phyloP scores from a whole-genome alignment of 1,284 basidiomycete genomes.

The Malassezia equina region DNA sequence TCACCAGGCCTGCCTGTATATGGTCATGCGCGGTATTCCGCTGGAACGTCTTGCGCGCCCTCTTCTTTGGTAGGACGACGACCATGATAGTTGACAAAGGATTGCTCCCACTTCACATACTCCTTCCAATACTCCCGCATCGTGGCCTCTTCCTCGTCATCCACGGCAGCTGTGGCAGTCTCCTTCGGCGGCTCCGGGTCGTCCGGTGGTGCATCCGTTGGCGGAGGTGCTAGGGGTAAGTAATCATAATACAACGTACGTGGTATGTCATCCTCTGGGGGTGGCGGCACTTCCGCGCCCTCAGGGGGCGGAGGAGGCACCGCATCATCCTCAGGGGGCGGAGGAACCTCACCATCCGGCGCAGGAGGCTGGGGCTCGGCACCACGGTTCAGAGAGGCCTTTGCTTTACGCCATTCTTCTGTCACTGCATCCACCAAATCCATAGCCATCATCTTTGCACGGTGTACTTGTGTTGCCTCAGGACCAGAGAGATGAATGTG shows the following conservation, averaged over 20 bases:
- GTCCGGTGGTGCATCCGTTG: conserved; percentile 4
- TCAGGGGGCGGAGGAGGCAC: conserved; percentile 13
- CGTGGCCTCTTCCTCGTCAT: conserved; percentile 26
- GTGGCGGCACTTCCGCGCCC: conserved; percentile 12
- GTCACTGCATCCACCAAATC: conserved; percentile 42
- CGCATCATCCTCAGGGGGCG: conserved; percentile 2
- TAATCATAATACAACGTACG: conserved; percentile 3
- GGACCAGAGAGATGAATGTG: conserved; percentile 51
- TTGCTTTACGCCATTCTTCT: conserved; percentile 37
- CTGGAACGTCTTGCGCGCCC: conserved; percentile 40
- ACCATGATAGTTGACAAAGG: conserved; percentile 41
- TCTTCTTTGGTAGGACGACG: conserved; percentile 40
- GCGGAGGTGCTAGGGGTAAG: conserved; percentile 4
- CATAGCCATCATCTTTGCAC: conserved; percentile 32
- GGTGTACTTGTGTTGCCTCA: conserved; percentile 32
- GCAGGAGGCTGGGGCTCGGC: conserved; percentile 4
- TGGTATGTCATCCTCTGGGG: conserved; percentile 14
- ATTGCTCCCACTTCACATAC: conserved; percentile 41
- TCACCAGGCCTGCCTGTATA: not conserved
- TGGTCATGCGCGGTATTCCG: conserved; percentile 28
- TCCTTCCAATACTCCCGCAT: conserved; percentile 46
- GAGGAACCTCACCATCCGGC: not conserved
- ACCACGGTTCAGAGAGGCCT: conserved; percentile 18
- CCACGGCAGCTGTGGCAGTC: conserved; percentile 15
- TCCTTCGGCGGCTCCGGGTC: conserved; percentile 5